Conservation (phyloP, 169 alveolate genomes). For the Ichthyophthirius multifiliis region DNA sequence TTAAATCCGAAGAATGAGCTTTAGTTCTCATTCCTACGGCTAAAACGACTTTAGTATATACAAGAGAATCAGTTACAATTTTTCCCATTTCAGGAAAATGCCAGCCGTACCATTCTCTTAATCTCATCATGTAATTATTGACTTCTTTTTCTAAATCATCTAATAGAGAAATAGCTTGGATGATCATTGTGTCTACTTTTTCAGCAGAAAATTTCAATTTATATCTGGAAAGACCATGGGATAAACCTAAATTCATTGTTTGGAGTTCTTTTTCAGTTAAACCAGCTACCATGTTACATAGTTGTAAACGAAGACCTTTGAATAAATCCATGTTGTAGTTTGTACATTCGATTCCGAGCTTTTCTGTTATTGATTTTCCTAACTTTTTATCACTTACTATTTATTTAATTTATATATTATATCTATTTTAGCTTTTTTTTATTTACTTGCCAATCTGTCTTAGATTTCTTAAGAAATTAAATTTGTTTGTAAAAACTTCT, state of each 20-base stretch:
- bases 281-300: conserved; percentile 74
- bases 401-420: not conserved
- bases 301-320: conserved; percentile 81
- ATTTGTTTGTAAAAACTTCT: conserved; percentile 93
- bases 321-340: conserved; percentile 32
- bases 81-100: conserved; percentile 99
- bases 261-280: conserved; percentile 77
- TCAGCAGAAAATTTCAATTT: conserved; percentile 98
- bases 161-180: conserved; percentile 98
- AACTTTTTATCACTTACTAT: conserved; percentile 57
- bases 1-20: conserved; percentile 72
- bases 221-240: conserved; percentile 91
- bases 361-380: conserved; percentile 47
- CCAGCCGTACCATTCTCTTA: conserved; percentile 99
- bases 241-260: conserved; percentile 79
- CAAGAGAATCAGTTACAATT: conserved; percentile 92
- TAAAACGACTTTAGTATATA: conserved; percentile 91
- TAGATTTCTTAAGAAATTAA: conserved; percentile 85
- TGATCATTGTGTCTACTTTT: conserved; percentile 98
- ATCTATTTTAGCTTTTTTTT: conserved; percentile 3
- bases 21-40: conserved; percentile 89
- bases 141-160: conserved; percentile 96
- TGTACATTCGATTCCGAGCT: conserved; percentile 55
- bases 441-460: conserved; percentile 82
- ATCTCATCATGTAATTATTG: conserved; percentile 99